A percentile compares a stretch with the other conserved stretches of the same genome.
Conservation (phyloP, 1,284 basidiomycete species). For the Trametes hirsuta region DNA sequence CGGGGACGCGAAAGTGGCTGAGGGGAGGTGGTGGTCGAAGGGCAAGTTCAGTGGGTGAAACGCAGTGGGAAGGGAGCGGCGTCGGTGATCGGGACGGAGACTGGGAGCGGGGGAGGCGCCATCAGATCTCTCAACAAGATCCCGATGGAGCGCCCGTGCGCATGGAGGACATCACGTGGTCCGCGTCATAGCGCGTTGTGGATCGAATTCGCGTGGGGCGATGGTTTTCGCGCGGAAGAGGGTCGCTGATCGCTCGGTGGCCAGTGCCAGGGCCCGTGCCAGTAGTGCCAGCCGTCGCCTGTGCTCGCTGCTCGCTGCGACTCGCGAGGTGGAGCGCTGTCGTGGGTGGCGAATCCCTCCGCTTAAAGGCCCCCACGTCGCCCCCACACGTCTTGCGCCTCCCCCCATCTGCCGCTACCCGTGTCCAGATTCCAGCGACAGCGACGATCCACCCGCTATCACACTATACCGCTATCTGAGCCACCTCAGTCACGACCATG, state of each 20-base stretch:
- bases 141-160: background rate
- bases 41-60: slow-evolving; percentile 12
- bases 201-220: background rate
- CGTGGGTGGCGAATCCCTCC: background rate
- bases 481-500: slow-evolving; percentile 6
- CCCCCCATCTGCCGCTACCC: background rate
- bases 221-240: background rate
- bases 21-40: slow-evolving; percentile 20
- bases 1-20: slow-evolving; percentile 21
- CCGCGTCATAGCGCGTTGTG: slow-evolving; percentile 9
- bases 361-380: too few species aligned
- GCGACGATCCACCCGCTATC: background rate
- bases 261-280: background rate
- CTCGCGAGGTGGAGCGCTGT: background rate
- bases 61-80: background rate
- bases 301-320: background rate
- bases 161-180: slow-evolving; percentile 14
- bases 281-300: too few species aligned
- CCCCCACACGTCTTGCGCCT: background rate
- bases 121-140: slow-evolving; percentile 26
- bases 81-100: slow-evolving; percentile 4
- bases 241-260: background rate
- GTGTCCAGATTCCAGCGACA: background rate
- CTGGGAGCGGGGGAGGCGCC: background rate
- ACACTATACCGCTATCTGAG: background rate